Base-by-base conservation (phyloP, 768 basidiomycete genomes). In the Tulasnella sp. region DNA sequence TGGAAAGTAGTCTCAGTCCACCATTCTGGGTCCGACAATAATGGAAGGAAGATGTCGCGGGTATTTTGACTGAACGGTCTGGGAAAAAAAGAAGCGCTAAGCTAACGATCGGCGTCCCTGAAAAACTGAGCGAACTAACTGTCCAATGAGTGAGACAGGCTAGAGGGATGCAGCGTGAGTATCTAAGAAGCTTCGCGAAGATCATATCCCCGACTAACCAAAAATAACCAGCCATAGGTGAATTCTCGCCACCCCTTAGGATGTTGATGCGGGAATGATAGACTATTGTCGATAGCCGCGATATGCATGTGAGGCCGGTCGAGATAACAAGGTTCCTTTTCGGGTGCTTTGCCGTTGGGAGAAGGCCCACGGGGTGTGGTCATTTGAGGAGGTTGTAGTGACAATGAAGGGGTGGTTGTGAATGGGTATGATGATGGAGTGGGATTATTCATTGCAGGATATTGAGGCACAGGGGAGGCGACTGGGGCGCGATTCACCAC, bases 251-350 rank as follows among this genome's bases (percentile, higher is more conserved):
- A 90, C 40, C 90, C 94, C 79, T 90, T 88, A 0, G 95, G 95
- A 81, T 96, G 94, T 81, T 95, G 92, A 80, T 96, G 93, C 35
- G 95, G 95, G 82, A 95, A 97, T 2, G 93, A 93, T 48, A 97
- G 88, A 0, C 93, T 95, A 83, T 96, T 96, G 82, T 96, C 95
- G 79, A 97, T 97, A 13, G 95, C 95, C 69, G 95, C 94, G 77
- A 96, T 93, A 82, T 95, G 94, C 61, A 96, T 90, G 82, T 96
- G 94, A 1, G 94, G 93, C 79, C 87, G 87, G 73, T 73, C 72
- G 23, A 61, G 73, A 61, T 75, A 75, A 29, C 77, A 70, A 5
- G 77, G 70, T 37, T 77, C 77, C 0, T 7, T 20, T 35, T 80
- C 79, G 10, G 48, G 78, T 20, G 77, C 26, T 15, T 67, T 67